A percentile compares a stretch with the other conserved stretches of the same genome.
These are phyloP conservation scores for Onygenales sp. DNA, from an alignment of 2,329 filamentous ascomycete species.

Conservation along the genomic window DNA sequence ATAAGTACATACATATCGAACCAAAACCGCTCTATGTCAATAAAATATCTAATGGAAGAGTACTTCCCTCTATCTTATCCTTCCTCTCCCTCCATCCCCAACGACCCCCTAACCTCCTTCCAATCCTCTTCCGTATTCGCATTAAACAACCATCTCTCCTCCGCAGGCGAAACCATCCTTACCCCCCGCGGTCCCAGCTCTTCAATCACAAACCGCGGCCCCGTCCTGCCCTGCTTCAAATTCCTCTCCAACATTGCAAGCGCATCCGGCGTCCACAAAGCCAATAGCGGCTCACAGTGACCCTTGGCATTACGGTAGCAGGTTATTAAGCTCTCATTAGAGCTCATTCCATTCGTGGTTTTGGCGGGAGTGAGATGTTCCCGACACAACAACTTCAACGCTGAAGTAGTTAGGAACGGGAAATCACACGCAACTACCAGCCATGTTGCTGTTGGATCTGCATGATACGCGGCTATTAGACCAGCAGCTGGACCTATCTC, in stretches of 20 bases:
- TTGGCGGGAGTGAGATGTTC: background rate
- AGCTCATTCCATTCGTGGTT: background rate
- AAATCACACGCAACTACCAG: conserved; percentile 27
- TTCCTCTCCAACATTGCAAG: conserved; percentile 16
- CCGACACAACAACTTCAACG: conserved; percentile 18
- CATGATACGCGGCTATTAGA: conserved; percentile 21
- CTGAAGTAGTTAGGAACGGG: conserved; percentile 20
- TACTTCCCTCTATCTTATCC: conserved; percentile 2
- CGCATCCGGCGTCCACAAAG: conserved; percentile 25
- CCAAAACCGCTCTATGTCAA: background rate
- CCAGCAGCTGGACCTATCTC: conserved; percentile 19
- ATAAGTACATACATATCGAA: background rate
- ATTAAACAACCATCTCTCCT: conserved; percentile 15
- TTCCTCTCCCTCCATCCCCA: background rate
- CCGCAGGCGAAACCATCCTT: conserved; percentile 4
- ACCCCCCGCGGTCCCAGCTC: conserved; percentile 9
- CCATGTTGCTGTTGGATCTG: conserved; percentile 19
- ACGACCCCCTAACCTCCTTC: conserved; percentile 29
- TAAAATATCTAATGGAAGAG: background rate
- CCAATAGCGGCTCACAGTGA: conserved; percentile 26
- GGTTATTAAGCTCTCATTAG: conserved; percentile 20
- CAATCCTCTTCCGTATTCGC: conserved; percentile 30
- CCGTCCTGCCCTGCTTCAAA: conserved; percentile 9
- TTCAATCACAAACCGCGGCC: conserved; percentile 12
- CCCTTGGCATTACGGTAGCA: conserved; percentile 25